Conservation (phyloP, 139 green algal genomes). For the Volvox africanus region DNA sequence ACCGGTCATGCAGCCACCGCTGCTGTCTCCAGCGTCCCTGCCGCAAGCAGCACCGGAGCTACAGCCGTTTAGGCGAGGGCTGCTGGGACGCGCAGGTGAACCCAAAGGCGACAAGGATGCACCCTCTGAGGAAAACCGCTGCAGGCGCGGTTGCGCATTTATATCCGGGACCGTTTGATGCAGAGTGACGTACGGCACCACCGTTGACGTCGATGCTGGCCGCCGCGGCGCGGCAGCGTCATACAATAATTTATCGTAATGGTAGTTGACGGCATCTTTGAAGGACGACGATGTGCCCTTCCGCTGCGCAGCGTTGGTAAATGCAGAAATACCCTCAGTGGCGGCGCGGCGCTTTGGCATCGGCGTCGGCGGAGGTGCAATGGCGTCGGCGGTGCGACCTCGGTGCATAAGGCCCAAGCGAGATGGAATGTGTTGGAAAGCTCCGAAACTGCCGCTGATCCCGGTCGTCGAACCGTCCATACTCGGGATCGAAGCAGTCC, state of each 20-base stretch:
- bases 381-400: neutral
- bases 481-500: neutral
- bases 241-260: neutral
- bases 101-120: neutral
- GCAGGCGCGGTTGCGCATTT: neutral
- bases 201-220: neutral
- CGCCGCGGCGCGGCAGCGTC: no score
- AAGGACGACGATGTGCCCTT: neutral
- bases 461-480: no score
- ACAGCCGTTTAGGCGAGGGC: no score
- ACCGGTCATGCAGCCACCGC: no score
- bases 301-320: neutral
- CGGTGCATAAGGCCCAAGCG: slow-evolving; percentile 27
- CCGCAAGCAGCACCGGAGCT: neutral
- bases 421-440: slow-evolving; percentile 2
- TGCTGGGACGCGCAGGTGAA: neutral
- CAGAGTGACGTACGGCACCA: neutral
- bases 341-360: neutral
- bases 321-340: neutral
- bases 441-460: neutral
- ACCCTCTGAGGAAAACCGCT: neutral
- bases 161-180: neutral
- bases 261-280: neutral
- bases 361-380: neutral
- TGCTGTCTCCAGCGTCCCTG: no score